Conservation (phyloP, 345 rosid genomes). For the Theobroma cacao region DNA sequence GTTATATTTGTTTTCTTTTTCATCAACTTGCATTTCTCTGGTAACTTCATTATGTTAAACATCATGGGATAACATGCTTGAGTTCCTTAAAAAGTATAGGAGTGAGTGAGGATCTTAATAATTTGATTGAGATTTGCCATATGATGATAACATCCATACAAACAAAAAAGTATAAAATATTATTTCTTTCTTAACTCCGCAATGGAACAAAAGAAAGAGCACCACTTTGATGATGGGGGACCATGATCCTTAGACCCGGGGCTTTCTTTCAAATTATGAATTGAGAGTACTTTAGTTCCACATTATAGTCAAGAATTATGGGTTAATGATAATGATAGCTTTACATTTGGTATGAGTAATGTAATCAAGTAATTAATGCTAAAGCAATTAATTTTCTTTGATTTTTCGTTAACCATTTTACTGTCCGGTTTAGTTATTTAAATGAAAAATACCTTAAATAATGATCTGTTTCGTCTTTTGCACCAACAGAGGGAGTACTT, state of each 20-base stretch:
- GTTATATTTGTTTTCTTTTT: neutral
- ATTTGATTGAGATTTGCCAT: constrained; percentile 9
- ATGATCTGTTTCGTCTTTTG: neutral
- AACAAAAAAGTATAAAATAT: neutral
- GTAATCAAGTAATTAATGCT: neutral
- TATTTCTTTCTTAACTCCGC: neutral
- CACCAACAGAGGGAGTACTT: constrained; percentile 61
- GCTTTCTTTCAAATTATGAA: neutral
- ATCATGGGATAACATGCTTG: constrained; percentile 3
- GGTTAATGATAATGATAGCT: neutral
- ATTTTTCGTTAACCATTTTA: neutral
- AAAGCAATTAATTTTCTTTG: neutral
- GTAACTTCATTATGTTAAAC: neutral
- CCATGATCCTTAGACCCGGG: neutral
- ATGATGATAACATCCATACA: constrained; percentile 8
- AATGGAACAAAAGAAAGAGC: neutral
- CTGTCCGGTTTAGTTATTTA: neutral
- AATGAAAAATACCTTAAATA: neutral
- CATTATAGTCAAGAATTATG: neutral
- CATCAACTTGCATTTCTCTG: neutral
- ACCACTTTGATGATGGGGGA: neutral
- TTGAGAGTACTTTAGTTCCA: neutral
- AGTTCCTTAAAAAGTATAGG: neutral
- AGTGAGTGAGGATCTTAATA: neutral
- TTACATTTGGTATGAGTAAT: neutral